Conservation (phyloP, 805 yeast species). For the Phaffomyces opuntiae region DNA sequence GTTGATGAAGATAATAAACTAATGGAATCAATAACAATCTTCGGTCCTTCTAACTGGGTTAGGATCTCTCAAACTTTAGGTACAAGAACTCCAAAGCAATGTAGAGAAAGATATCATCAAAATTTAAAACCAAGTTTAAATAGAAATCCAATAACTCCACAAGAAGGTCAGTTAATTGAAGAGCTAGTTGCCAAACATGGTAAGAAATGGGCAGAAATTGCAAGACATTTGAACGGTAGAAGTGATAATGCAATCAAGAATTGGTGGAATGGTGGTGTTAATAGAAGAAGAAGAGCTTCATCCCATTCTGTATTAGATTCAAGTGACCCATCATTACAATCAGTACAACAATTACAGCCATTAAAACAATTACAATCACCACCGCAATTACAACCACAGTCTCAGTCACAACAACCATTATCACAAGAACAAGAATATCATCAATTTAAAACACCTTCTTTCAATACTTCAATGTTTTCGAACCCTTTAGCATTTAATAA, state of each 20-base stretch:
- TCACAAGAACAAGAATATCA: neutral
- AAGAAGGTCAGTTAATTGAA: constrained; percentile 79
- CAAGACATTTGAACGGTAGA: constrained; percentile 79
- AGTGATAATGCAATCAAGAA: constrained; percentile 89
- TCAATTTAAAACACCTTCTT: constrained; percentile 7
- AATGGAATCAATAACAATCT: constrained; percentile 57
- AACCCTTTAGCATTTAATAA: constrained; percentile 1
- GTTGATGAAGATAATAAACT: constrained; percentile 74
- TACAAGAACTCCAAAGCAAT: constrained; percentile 83
- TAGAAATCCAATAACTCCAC: constrained; percentile 74
- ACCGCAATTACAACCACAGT: neutral
- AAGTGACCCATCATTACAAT: no score
- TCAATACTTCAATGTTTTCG: constrained; percentile 12
- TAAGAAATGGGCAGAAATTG: constrained; percentile 90
- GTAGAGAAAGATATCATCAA: constrained; percentile 88
- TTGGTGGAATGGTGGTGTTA: constrained; percentile 97
- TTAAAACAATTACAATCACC: neutral
- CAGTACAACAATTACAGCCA: neutral
- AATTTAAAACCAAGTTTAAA: constrained; percentile 81
- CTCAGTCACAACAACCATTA: neutral
- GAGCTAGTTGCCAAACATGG: constrained; percentile 73
- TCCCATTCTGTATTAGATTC: constrained; percentile 21
- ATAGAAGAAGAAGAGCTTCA: constrained; percentile 59
- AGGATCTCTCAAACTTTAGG: constrained; percentile 66
- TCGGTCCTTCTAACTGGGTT: constrained; percentile 88